These are phyloP conservation scores for Fusarium torreyae DNA, from an alignment of 2,329 filamentous ascomycete species.

Conservation along the genomic window DNA sequence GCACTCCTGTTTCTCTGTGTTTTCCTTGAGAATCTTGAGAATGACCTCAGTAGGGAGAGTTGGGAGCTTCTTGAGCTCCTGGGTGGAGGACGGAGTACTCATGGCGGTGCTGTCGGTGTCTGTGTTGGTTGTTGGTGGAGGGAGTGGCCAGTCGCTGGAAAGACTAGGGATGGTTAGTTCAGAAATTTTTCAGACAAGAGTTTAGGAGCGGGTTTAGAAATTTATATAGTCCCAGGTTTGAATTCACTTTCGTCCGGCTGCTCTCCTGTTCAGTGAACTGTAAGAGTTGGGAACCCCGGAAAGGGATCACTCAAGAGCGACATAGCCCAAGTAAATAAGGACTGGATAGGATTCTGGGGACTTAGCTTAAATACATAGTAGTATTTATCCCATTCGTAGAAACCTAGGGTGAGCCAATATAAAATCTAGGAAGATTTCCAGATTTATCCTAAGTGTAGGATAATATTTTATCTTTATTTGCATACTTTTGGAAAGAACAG, in stretches of 20 bases:
- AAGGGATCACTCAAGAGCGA: no score
- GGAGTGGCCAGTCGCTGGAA: neutral
- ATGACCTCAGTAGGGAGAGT: constrained; percentile 9
- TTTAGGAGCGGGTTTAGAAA: neutral
- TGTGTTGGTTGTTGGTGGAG: neutral
- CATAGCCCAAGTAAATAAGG: no score
- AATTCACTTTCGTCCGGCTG: neutral
- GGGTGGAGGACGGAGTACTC: neutral
- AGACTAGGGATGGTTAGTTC: neutral
- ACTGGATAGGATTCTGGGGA: no score
- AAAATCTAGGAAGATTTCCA: no score
- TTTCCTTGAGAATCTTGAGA: constrained; percentile 16
- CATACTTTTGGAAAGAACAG: no score
- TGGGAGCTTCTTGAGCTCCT: neutral
- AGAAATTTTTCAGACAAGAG: neutral
- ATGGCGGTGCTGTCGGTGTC: neutral
- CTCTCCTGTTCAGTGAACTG: neutral
- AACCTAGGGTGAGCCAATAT: no score
- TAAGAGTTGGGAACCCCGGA: neutral
- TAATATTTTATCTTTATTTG: no score
- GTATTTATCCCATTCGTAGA: no score
- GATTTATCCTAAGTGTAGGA: no score
- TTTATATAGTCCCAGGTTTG: neutral
- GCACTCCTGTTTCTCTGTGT: constrained; percentile 2
- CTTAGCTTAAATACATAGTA: no score